These are phyloP conservation scores for Pseudonitzschia delicatissima DNA, from an alignment of 108 stramenopile species.

Conservation along the genomic window DNA sequence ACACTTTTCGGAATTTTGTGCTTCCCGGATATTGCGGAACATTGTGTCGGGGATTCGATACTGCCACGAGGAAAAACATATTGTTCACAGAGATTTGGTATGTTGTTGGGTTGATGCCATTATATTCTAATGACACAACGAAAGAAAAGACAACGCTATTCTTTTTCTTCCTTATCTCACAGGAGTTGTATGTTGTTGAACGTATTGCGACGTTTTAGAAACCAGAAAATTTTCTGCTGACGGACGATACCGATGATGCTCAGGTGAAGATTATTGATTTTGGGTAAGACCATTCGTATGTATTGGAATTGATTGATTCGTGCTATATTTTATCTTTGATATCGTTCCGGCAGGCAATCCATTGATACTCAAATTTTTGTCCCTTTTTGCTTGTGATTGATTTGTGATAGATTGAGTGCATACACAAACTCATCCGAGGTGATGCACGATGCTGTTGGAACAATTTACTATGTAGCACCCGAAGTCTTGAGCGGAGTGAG, in stretches of 20 bases:
- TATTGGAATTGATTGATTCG: too few species aligned
- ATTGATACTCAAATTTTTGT: background rate
- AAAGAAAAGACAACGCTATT: background rate
- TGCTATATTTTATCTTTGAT: background rate
- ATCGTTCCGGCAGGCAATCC: background rate
- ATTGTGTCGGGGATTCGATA: constrained; percentile 65
- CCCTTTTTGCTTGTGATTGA: background rate
- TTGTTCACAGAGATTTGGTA: constrained; percentile 61
- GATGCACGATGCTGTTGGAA: constrained; percentile 41
- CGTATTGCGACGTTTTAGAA: constrained; percentile 13
- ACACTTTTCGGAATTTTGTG: constrained; percentile 52
- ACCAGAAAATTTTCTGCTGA: constrained; percentile 63
- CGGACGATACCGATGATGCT: constrained; percentile 31
- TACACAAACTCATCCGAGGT: background rate
- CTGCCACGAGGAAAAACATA: constrained; percentile 55
- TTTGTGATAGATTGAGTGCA: background rate
- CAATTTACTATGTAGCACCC: constrained; percentile 79
- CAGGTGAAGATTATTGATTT: constrained; percentile 82
- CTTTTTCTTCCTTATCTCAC: background rate
- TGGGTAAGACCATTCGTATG: constrained; percentile 65
- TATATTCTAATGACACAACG: background rate
- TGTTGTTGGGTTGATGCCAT: background rate
- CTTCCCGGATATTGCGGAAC: constrained; percentile 45
- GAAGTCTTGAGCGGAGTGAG: constrained; percentile 29
- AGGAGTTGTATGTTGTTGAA: too few species aligned